phyloP scores from a whole-genome alignment of 805 yeast genomes.

The Jamesozyma spencerorum region DNA sequence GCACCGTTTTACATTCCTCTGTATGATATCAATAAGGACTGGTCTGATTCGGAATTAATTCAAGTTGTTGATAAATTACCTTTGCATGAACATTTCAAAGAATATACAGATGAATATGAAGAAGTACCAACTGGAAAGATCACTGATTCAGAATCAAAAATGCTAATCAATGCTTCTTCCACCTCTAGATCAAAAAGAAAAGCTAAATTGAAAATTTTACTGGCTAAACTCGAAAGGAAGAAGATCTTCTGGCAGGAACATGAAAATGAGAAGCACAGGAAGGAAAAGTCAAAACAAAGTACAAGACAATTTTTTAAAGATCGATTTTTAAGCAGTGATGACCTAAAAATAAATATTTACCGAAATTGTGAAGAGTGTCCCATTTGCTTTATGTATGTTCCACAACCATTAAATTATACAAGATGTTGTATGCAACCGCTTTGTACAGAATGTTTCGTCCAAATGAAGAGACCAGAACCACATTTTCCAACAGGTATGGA shows the following conservation, averaged over 20 bases:
- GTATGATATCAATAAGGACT: constrained; percentile 58
- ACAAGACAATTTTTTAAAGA: background rate
- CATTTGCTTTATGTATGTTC: constrained; percentile 1
- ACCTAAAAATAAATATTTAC: constrained; percentile 50
- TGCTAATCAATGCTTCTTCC: constrained; percentile 15
- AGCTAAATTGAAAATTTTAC: constrained; percentile 16
- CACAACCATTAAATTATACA: constrained; percentile 64
- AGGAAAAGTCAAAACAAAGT: constrained; percentile 30
- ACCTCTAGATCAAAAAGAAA: constrained; percentile 19
- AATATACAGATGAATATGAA: constrained; percentile 26
- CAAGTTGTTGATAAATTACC: constrained; percentile 38
- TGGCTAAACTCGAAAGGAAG: constrained; percentile 20
- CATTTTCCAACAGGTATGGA: constrained; percentile 16
- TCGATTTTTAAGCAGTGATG: constrained; percentile 8
- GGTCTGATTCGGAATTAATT: constrained; percentile 62
- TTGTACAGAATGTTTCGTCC: constrained; percentile 95
- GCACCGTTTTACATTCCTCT: constrained; percentile 88
- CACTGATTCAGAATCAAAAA: constrained; percentile 13
- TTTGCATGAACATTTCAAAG: constrained; percentile 44
- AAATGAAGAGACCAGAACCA: constrained; percentile 53
- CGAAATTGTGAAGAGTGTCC: constrained; percentile 74
- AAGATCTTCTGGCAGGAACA: constrained; percentile 40
- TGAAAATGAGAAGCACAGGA: constrained; percentile 55
- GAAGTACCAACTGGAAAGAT: constrained; percentile 18
- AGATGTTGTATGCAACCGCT: constrained; percentile 89